Percentiles rank a stretch among this genome's conserved stretches.
Conservation (phyloP, 1,284 basidiomycete species). For the Naganishia albida region DNA sequence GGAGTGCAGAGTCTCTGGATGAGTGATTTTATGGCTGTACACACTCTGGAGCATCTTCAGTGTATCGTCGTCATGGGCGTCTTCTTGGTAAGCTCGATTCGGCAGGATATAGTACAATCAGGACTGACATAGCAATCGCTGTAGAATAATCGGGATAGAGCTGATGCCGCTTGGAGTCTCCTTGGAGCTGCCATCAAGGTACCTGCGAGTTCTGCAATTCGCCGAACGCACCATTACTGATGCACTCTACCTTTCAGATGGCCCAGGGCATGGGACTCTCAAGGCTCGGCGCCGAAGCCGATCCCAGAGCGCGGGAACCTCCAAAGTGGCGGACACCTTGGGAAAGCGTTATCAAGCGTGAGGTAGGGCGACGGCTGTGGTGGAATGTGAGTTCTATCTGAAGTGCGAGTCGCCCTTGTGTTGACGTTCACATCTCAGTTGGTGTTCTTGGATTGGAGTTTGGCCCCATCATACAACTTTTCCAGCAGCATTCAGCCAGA, state of each 20-base stretch:
- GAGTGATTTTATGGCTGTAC: constrained; percentile 52
- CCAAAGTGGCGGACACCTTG: constrained; percentile 55
- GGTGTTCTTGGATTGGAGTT: constrained; percentile 53
- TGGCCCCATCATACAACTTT: constrained; percentile 53
- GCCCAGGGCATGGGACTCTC: constrained; percentile 55
- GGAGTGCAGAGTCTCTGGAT: constrained; percentile 47
- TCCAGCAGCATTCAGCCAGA: constrained; percentile 53
- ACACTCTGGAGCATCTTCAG: constrained; percentile 52
- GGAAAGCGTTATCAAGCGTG: constrained; percentile 53
- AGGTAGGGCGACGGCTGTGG: constrained; percentile 54
- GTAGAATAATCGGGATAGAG: constrained; percentile 55
- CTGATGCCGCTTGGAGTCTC: constrained; percentile 54
- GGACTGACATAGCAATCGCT: constrained; percentile 14
- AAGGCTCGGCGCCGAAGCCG: constrained; percentile 53
- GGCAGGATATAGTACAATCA: not conserved
- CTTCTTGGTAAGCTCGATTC: constrained; percentile 46
- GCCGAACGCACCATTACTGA: constrained; percentile 8
- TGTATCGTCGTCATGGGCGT: constrained; percentile 50
- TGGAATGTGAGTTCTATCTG: constrained; percentile 44
- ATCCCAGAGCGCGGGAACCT: constrained; percentile 44
- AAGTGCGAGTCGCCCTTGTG: not conserved
- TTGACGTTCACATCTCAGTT: constrained; percentile 32
- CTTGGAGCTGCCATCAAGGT: constrained; percentile 54
- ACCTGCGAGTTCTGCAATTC: constrained; percentile 14
- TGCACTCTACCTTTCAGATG: constrained; percentile 41